phyloP scores from a whole-genome alignment of 2,329 filamentous ascomycete genomes.

The Talaromyces sp. region DNA sequence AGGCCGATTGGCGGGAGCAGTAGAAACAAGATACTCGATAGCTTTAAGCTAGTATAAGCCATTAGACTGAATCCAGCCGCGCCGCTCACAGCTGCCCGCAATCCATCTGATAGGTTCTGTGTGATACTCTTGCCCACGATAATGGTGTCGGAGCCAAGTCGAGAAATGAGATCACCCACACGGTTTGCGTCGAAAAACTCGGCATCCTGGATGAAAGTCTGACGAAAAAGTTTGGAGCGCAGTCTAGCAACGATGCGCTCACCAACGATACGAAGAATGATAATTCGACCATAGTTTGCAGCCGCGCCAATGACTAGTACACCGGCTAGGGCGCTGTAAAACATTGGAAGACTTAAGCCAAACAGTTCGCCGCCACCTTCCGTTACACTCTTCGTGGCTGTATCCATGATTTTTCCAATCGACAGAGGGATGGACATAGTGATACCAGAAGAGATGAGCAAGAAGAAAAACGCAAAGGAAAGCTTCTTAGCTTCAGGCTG shows the following conservation, averaged over 20 bases:
- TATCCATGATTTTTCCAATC: constrained; percentile 92
- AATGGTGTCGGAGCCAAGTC: constrained; percentile 92
- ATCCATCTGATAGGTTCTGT: constrained; percentile 94
- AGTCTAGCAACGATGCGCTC: constrained; percentile 91
- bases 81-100: constrained; percentile 86
- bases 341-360: constrained; percentile 80
- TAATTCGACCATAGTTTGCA: constrained; percentile 91
- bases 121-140: constrained; percentile 99
- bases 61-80: constrained; percentile 87
- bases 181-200: constrained; percentile 99
- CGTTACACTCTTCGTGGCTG: constrained; percentile 73
- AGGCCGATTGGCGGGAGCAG: constrained; percentile 91
- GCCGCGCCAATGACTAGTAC: constrained; percentile 81
- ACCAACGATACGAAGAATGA: constrained; percentile 89
- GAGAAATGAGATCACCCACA: constrained; percentile 92
- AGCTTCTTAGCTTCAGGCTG: constrained; percentile 80
- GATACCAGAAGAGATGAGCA: constrained; percentile 86
- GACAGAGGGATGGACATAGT: constrained; percentile 97
- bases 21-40: constrained; percentile 82
- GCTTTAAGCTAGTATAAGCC: constrained; percentile 90
- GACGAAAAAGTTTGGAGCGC: constrained; percentile 84
- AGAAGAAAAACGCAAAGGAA: constrained; percentile 75
- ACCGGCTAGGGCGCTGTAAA: constrained; percentile 77
- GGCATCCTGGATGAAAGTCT: constrained; percentile 94
- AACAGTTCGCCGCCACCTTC: constrained; percentile 71